A percentile compares a stretch with the other conserved stretches of the same genome.
Evolutionary conservation across 768 basidiomycete species (phyloP).

Genomic region (Calvatia gigantea): DNA sequence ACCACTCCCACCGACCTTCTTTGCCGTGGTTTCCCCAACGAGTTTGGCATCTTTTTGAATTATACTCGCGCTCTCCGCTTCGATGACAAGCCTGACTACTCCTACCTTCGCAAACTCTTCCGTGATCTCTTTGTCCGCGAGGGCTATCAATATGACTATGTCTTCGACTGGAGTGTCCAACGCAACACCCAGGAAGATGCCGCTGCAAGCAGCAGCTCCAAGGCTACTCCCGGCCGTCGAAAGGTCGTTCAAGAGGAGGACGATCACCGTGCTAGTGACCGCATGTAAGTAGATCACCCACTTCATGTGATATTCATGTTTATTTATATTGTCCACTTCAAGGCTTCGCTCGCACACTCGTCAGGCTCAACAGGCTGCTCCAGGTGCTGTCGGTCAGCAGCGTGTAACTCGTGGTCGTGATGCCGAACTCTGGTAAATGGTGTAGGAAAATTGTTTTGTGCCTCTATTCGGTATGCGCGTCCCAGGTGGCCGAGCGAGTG

Average conservation of each 20-base stretch:
- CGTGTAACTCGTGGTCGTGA: constrained; percentile 44
- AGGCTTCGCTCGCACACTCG: constrained; percentile 89
- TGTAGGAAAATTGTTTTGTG: constrained; percentile 16
- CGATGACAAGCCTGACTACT: constrained; percentile 99
- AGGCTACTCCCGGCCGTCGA: constrained; percentile 58
- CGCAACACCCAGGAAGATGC: constrained; percentile 67
- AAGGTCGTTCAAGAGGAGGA: constrained; percentile 87
- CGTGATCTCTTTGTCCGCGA: constrained; percentile 96
- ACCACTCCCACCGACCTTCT: constrained; percentile 95
- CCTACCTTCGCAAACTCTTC: constrained; percentile 99
- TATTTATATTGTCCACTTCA: constrained; percentile 17
- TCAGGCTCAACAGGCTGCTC: constrained; percentile 65
- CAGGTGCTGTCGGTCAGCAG: constrained; percentile 46
- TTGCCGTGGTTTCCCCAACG: constrained; percentile 99
- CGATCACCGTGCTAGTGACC: constrained; percentile 75
- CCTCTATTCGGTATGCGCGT: constrained; percentile 35
- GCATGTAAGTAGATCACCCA: constrained; percentile 59
- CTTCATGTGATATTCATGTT: constrained; percentile 14
- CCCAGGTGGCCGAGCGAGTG: constrained; percentile 44
- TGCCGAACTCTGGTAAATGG: constrained; percentile 54
- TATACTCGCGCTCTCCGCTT: constrained; percentile 98
- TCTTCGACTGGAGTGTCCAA: constrained; percentile 98
- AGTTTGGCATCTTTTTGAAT: constrained; percentile 99
- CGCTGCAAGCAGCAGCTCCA: constrained; percentile 56
- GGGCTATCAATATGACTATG: constrained; percentile 98